Evolutionary conservation across 2,329 filamentous ascomycete species (phyloP), one percentile per base, ranked within the genome.

Genomic region (Aspergillus uvarum): DNA sequence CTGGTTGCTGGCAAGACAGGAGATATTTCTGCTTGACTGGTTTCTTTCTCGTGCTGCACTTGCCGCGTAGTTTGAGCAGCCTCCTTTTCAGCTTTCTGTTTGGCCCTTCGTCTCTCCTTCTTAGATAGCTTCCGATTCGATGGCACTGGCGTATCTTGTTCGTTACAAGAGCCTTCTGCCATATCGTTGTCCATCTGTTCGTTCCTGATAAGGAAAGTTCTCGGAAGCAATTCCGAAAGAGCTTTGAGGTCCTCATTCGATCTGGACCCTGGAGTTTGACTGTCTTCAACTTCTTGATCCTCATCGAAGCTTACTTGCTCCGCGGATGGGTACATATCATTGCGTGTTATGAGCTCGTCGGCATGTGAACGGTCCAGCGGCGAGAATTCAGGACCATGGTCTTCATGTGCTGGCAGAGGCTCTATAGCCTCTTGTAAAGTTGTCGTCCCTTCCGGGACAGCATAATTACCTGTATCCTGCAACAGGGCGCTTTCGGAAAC

Each of bases 41-140:
- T 21, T 19, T 59, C 60, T 11, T 44, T 16, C n/a, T 61, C 60
- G 29, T 16, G 24, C 38, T 59, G 55, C 31, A 49, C 47, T 51
- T 62, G 51, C 2, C 56, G 35, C 10, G 48, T 49, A 8, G 48
- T 12, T 16, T 66, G 65, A 24, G 48, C 19, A 35, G 55, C 12
- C 21, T 60, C 62, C 54, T 64, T 44, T 26, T 67, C 64, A 16
- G 52, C 61, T 42, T 69, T 66, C 51, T 74, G 70, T 65, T 72
- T 70, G 24, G 69, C 68, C 56, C 68, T 74, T 54, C 58, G 68
- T 59, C 78, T 72, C 67, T 76, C 69, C 58, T 77, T 78, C 64
- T 77, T 77, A 51, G 70, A 72, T 11, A 67, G 54, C 54, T 74
- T 72, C 65, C 65, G 64, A 35, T 64, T 62, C 32, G 65, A 22